phyloP scores from a whole-genome alignment of 1,139 yeast genomes.

The Pichia kudriavzevii region DNA sequence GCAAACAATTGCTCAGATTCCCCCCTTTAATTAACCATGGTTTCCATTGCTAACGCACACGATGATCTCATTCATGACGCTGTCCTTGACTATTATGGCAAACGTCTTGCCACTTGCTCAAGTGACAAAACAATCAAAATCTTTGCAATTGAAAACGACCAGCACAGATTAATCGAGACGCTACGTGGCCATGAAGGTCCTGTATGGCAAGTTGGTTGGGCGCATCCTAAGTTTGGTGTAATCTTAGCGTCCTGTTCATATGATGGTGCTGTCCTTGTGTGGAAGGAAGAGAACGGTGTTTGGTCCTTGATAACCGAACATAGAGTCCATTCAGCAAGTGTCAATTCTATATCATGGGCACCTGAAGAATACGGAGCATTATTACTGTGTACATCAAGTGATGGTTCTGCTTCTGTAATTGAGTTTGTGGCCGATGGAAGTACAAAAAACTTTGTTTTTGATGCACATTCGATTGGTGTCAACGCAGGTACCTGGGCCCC shows the following conservation, averaged over 20 bases:
- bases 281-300: slow-evolving; percentile 88
- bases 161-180: slow-evolving; percentile 72
- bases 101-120: slow-evolving; percentile 89
- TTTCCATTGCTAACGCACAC: slow-evolving; percentile 72
- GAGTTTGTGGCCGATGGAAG: slow-evolving; percentile 91
- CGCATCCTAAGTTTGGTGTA: slow-evolving; percentile 96
- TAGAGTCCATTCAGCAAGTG: slow-evolving; percentile 85
- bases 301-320: slow-evolving; percentile 91
- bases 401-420: slow-evolving; percentile 83
- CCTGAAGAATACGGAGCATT: slow-evolving; percentile 96
- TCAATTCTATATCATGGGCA: slow-evolving; percentile 93
- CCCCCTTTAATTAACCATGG: no score
- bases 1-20: no score
- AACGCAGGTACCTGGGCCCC: slow-evolving; percentile 98
- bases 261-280: slow-evolving; percentile 88
- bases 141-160: slow-evolving; percentile 84
- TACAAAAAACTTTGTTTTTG: slow-evolving; percentile 48
- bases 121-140: slow-evolving; percentile 91
- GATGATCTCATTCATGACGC: slow-evolving; percentile 96
- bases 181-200: slow-evolving; percentile 92
- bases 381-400: slow-evolving; percentile 84
- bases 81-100: slow-evolving; percentile 91
- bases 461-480: slow-evolving; percentile 90
- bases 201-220: slow-evolving; percentile 99
- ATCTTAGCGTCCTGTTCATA: slow-evolving; percentile 91